Conservation (phyloP, 2,329 filamentous ascomycete genomes). For the Teratosphaeria gauchensis region DNA sequence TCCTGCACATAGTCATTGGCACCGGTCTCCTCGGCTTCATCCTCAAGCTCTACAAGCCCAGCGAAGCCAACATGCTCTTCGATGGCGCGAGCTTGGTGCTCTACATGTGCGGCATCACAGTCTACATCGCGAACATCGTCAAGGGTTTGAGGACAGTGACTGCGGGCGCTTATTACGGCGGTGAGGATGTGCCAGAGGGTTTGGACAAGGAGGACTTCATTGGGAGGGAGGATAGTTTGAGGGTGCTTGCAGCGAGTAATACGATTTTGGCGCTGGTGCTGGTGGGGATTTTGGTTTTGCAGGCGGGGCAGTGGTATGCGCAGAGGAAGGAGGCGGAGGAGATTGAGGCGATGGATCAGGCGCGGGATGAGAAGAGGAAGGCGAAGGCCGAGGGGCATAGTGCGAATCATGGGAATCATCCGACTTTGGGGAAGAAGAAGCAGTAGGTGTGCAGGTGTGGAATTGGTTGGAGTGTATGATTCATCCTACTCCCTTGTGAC, state of each 20-base stretch:
- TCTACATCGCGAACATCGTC: constrained; percentile 94
- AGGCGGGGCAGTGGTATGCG: constrained; percentile 97
- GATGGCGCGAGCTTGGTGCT: constrained; percentile 64
- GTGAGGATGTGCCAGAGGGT: not conserved
- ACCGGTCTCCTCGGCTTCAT: constrained; percentile 83
- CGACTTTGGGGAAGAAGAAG: constrained; percentile 2
- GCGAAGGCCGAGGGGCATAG: constrained; percentile 19
- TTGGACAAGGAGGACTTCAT: constrained; percentile 51
- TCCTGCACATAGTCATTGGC: constrained; percentile 86
- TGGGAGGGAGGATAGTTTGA: constrained; percentile 76
- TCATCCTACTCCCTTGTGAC: not conserved
- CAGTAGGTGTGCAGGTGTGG: not conserved
- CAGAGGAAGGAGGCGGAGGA: constrained; percentile 87
- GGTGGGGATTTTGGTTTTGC: constrained; percentile 81
- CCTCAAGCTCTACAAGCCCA: constrained; percentile 87
- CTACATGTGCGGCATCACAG: constrained; percentile 76
- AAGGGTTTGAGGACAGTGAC: constrained; percentile 83
- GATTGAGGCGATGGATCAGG: constrained; percentile 53
- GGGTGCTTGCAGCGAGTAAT: constrained; percentile 87
- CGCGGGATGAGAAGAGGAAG: constrained; percentile 39
- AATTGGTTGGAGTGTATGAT: not conserved
- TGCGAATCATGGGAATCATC: not conserved
- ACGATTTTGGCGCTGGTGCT: constrained; percentile 90
- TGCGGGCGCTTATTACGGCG: constrained; percentile 54
- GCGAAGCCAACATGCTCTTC: constrained; percentile 92